Percentiles rank a stretch among this genome's conserved stretches.
Conservation (phyloP, 164 flowering plant species). For the Houttuynia cordata region DNA sequence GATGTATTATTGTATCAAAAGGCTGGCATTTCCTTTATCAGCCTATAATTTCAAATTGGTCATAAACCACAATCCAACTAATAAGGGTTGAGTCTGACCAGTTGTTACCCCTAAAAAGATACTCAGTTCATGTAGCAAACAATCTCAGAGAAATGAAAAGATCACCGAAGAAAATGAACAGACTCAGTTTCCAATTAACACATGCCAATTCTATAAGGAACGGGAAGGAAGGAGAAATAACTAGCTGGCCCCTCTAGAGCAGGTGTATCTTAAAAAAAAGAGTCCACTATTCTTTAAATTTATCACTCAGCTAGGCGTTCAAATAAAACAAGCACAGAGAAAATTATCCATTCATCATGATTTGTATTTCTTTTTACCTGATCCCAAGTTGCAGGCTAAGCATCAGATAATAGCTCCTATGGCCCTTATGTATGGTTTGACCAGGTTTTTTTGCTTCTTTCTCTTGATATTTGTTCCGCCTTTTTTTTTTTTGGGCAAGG, state of each 20-base stretch:
- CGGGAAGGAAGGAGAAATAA: not conserved
- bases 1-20: too few species aligned
- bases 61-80: too few species aligned
- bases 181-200: not conserved
- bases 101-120: too few species aligned
- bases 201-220: not conserved
- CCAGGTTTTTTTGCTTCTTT: constrained; percentile 37
- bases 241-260: not conserved
- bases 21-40: too few species aligned
- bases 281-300: too few species aligned
- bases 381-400: constrained; percentile 94
- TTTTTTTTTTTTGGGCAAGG: constrained; percentile 23
- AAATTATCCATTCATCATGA: not conserved
- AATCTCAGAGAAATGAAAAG: not conserved
- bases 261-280: not conserved
- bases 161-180: not conserved
- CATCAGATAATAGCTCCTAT: constrained; percentile 58
- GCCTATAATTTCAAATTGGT: too few species aligned
- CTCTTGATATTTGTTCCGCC: constrained; percentile 19
- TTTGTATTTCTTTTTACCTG: constrained; percentile 34
- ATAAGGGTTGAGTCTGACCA: too few species aligned
- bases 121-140: not conserved
- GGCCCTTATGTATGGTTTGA: constrained; percentile 35
- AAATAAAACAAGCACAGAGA: too few species aligned
- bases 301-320: too few species aligned